phyloP scores from a whole-genome alignment of 1,284 basidiomycete species.

The Ceratobasidium sp. region DNA sequence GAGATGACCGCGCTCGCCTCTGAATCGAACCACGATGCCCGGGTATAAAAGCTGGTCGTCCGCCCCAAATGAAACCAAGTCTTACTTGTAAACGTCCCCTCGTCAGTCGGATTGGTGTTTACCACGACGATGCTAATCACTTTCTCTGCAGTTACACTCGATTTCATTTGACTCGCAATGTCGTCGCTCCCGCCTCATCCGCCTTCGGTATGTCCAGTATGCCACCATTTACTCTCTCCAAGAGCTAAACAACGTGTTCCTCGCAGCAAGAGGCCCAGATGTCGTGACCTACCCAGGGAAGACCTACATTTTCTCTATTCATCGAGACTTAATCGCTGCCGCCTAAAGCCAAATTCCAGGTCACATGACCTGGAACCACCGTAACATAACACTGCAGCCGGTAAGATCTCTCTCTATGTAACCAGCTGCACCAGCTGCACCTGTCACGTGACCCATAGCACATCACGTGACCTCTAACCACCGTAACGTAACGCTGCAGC shows the following conservation, averaged over 20 bases:
- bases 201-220: neutral
- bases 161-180: neutral
- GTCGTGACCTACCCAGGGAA: too few species aligned
- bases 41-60: neutral
- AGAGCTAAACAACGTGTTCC: neutral
- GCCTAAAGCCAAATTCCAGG: too few species aligned
- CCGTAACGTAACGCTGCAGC: too few species aligned
- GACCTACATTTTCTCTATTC: too few species aligned
- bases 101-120: too few species aligned
- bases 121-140: neutral
- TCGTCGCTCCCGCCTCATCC: constrained; percentile 32
- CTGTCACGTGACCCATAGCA: too few species aligned
- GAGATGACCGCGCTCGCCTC: neutral
- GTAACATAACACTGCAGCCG: too few species aligned
- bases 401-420: too few species aligned
- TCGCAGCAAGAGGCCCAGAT: constrained; percentile 10
- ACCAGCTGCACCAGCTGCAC: too few species aligned
- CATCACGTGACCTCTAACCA: too few species aligned
- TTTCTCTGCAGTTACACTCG: neutral
- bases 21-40: neutral
- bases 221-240: neutral
- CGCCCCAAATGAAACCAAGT: neutral
- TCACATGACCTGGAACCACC: too few species aligned
- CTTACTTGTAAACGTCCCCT: neutral
- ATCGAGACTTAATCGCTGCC: too few species aligned